Evolutionary conservation across 495 filamentous ascomycete species (phyloP).

Genomic region (Halenospora varia): DNA sequence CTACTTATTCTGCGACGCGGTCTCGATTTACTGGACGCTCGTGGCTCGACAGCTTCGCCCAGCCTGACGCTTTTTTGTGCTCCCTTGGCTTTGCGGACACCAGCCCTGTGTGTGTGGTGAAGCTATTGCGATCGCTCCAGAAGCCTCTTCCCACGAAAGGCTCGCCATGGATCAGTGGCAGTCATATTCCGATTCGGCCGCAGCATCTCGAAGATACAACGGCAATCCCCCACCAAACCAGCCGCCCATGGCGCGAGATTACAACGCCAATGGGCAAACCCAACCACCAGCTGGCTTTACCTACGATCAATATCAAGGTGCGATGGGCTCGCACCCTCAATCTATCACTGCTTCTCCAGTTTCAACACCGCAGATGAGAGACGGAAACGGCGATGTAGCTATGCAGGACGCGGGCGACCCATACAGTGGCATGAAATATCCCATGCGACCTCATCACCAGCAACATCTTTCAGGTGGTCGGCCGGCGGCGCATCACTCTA

Average conservation of each 20-base stretch:
- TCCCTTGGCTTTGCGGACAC: constrained; percentile 6
- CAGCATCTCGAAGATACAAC: constrained; percentile 47
- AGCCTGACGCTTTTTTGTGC: not conserved
- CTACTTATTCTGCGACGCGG: constrained; percentile 17
- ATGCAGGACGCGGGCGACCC: constrained; percentile 87
- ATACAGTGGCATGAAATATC: constrained; percentile 78
- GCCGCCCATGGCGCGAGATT: constrained; percentile 33
- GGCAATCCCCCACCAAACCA: constrained; percentile 34
- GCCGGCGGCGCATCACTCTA: constrained; percentile 46
- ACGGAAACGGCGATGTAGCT: constrained; percentile 76
- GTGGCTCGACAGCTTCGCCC: constrained; percentile 5
- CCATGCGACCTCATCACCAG: constrained; percentile 65
- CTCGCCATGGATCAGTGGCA: constrained; percentile 52
- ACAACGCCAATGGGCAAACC: constrained; percentile 46
- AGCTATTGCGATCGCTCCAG: not conserved
- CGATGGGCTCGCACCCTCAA: constrained; percentile 45
- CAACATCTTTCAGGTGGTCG: constrained; percentile 47
- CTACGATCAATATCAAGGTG: constrained; percentile 69
- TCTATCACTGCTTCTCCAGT: constrained; percentile 60
- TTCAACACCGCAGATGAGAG: constrained; percentile 61
- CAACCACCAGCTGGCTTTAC: constrained; percentile 63
- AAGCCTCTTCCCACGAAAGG: not conserved
- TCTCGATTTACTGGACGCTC: constrained; percentile 12
- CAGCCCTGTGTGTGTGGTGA: not conserved
- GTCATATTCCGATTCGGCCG: constrained; percentile 41